Evolutionary conservation across 139 green algal species (phyloP).

Genomic region (Gonium pectorale): DNA sequence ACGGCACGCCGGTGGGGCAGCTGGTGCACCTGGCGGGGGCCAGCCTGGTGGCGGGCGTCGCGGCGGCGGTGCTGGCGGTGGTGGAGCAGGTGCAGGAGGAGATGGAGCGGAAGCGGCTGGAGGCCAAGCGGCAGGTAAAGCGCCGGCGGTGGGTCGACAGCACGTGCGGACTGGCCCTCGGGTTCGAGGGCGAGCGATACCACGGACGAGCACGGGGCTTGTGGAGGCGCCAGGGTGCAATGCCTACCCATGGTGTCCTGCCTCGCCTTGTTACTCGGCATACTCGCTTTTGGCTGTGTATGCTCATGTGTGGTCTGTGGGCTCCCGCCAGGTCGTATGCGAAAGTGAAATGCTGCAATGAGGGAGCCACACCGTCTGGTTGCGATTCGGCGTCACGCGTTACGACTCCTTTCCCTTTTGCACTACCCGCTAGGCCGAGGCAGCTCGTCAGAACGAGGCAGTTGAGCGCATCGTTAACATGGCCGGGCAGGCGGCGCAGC

Average conservation of each 20-base stretch:
- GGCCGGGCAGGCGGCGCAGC: neutral
- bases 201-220: no score
- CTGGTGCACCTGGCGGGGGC: conserved; percentile 60
- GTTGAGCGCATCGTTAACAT: neutral
- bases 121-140: conserved; percentile 7
- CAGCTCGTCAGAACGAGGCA: conserved; percentile 6
- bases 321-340: no score
- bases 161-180: neutral
- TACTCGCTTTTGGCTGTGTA: no score
- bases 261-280: neutral
- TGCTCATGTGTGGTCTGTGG: no score
- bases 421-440: conserved; percentile 2
- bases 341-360: no score
- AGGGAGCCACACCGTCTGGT: no score
- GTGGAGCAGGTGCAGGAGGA: conserved; percentile 5
- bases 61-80: neutral
- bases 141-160: neutral
- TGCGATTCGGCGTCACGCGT: no score
- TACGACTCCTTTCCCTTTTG: neutral
- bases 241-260: no score
- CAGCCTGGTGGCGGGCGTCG: neutral
- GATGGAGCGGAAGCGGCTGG: conserved; percentile 19
- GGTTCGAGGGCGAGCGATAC: no score
- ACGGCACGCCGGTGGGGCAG: conserved; percentile 20
- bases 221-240: no score